Conservation (phyloP, 345 rosid genomes). For the Abelmoschus esculentus region DNA sequence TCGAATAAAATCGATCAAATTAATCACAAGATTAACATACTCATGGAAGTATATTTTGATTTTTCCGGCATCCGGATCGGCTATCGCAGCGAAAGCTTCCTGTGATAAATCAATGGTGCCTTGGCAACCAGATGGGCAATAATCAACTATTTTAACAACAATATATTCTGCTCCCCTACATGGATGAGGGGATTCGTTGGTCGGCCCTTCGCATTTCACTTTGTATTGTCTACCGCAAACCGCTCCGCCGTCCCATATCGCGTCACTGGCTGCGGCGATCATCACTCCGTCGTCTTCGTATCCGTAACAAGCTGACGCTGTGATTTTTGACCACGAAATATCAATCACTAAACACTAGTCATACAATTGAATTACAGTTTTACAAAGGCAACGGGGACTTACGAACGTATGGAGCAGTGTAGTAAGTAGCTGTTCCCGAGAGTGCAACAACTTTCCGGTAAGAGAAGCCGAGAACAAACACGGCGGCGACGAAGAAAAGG, state of each 20-base stretch:
- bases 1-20: too few species aligned
- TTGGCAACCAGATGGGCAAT: conserved; percentile 12
- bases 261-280: conserved; percentile 12
- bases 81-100: conserved; percentile 15
- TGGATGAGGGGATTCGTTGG: conserved; percentile 12
- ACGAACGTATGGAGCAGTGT: conserved; percentile 17
- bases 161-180: conserved; percentile 5
- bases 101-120: conserved; percentile 21
- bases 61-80: conserved; percentile 14
- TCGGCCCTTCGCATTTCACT: conserved; percentile 1
- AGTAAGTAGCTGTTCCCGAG: conserved; percentile 17
- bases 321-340: not conserved
- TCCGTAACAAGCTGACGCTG: conserved; percentile 19
- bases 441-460: conserved; percentile 4
- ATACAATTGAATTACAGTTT: not conserved
- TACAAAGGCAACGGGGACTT: not conserved
- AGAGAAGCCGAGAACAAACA: not conserved
- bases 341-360: not conserved
- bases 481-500: not conserved
- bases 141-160: conserved; percentile 18
- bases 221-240: conserved; percentile 15
- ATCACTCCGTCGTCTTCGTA: not conserved
- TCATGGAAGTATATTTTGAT: conserved; percentile 4
- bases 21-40: not conserved
- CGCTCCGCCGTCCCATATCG: conserved; percentile 8